Conservation (phyloP, 495 filamentous ascomycete species). For the Paragyromitra xinjiangensis region DNA sequence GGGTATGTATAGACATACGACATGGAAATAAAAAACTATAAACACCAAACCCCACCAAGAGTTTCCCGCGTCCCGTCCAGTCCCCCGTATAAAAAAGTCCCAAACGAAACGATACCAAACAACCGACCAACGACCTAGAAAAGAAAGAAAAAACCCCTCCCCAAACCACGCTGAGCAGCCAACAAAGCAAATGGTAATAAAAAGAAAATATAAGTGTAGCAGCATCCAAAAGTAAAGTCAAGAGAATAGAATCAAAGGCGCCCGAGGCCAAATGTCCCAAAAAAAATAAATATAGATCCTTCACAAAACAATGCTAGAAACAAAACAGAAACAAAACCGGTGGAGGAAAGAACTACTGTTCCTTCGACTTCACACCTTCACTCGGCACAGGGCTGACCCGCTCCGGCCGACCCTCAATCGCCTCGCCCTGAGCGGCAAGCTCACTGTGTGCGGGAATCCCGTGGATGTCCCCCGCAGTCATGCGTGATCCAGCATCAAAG, state of each 20-base stretch:
- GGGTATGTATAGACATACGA: slow-evolving; percentile 41
- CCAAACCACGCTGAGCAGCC: slow-evolving; percentile 24
- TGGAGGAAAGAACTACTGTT: slow-evolving; percentile 45
- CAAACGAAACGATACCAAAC: slow-evolving; percentile 47
- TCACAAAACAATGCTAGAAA: slow-evolving; percentile 23
- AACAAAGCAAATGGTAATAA: slow-evolving; percentile 32
- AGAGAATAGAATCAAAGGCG: slow-evolving; percentile 13
- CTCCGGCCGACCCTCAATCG: slow-evolving; percentile 51
- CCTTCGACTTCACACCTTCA: slow-evolving; percentile 42
- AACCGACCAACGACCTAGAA: slow-evolving; percentile 18
- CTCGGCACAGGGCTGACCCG: slow-evolving; percentile 25
- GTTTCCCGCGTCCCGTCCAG: slow-evolving; percentile 6
- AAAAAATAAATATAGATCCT: slow-evolving; percentile 16
- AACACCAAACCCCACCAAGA: slow-evolving; percentile 18
- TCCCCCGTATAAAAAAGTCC: slow-evolving; percentile 29
- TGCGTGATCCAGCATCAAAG: slow-evolving; percentile 66
- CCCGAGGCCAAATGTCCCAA: slow-evolving; percentile 6
- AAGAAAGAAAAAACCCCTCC: slow-evolving; percentile 23
- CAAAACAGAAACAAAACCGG: not conserved
- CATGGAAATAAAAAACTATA: slow-evolving; percentile 34
- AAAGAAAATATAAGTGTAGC: slow-evolving; percentile 14
- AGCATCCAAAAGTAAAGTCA: not conserved
- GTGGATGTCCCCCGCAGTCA: slow-evolving; percentile 60
- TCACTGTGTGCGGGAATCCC: slow-evolving; percentile 59
- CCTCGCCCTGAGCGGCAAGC: slow-evolving; percentile 56